Percentiles rank a stretch among this genome's conserved stretches.
These are phyloP conservation scores for Pontederia crassipes DNA, from an alignment of 176 grass and related monocot genomes.

Conservation along the genomic window DNA sequence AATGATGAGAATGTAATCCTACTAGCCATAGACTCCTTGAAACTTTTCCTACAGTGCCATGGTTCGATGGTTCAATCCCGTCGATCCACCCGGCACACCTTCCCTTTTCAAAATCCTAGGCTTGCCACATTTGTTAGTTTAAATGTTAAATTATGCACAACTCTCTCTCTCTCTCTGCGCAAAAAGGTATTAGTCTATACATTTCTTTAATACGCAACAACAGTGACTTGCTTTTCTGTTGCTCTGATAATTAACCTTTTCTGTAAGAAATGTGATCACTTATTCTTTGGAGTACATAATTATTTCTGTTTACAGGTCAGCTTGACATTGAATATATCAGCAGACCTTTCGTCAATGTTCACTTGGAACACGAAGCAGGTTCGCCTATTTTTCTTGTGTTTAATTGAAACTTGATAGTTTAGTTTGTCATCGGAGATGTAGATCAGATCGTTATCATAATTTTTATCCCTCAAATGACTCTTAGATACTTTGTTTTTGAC, in stretches of 20 bases:
- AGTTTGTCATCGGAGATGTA: neutral
- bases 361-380: slow-evolving; percentile 99
- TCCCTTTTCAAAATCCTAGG: too few species aligned
- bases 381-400: neutral
- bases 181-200: too few species aligned
- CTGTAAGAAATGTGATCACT: slow-evolving; percentile 4
- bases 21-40: too few species aligned
- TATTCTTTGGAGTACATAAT: neutral
- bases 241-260: slow-evolving; percentile 5
- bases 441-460: neutral
- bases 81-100: too few species aligned
- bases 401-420: neutral
- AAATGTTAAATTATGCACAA: too few species aligned
- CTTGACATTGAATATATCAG: slow-evolving; percentile 89
- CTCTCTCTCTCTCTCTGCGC: too few species aligned
- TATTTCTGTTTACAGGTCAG: slow-evolving; percentile 43
- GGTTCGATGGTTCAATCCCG: too few species aligned
- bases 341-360: slow-evolving; percentile 87
- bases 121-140: too few species aligned
- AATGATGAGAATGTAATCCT: too few species aligned
- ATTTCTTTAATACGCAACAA: neutral
- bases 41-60: too few species aligned
- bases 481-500: too few species aligned
- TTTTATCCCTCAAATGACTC: too few species aligned
- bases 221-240: neutral